Evolutionary conservation across 257 asterid species (phyloP), one percentile per base, ranked within the genome.

Genomic region (Craterostigma plantagineum): DNA sequence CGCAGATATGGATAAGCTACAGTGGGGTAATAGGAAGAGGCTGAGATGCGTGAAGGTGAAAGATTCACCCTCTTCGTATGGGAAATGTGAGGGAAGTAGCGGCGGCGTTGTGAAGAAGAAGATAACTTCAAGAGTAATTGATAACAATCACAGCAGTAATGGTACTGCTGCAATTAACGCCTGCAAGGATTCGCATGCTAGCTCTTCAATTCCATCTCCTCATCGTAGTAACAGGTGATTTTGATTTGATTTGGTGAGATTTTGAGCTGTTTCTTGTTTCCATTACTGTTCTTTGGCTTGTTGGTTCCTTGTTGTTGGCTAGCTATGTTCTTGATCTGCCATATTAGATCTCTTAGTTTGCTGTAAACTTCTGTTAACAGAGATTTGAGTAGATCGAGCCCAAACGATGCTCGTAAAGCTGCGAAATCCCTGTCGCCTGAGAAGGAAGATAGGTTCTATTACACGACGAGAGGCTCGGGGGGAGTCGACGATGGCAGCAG

Each of bases 21-120:
- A 81, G 66, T 81, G 94, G 94, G 94, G 94, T 43, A 81, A 74
- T 43, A 67, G 83, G 36, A 81, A 81, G 76, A 77, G 86, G 66
- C 63, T 75, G 45, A 65, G 93, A 48, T 81, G 86, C 55, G 72
- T 75, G 9, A 77, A 77, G 55, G 74, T 60, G 33, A 73, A 69
- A 37, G 81, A 69, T 44, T n/a, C n/a, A n/a, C 63, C 77, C 3
- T 59, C 73, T 54, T 49, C 55, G 50, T 68, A 55, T 49, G 75
- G 72, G 14, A 73, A 65, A 65, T 59, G 68, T 43, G 65, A 66
- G 12, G 62, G 63, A 54, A 49, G 63, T 62, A 62, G 64, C 33
- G 34, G 56, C 55, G 40, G 60, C 49, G 65, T 72, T 47, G 66
- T 59, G 61, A 72, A 76, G 82, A 68, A 55, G 81, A 71, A 66